Evolutionary conservation across 139 green algal genomes (phyloP), one percentile per base, ranked within the genome.

Genomic region (Chlorella sp.): DNA sequence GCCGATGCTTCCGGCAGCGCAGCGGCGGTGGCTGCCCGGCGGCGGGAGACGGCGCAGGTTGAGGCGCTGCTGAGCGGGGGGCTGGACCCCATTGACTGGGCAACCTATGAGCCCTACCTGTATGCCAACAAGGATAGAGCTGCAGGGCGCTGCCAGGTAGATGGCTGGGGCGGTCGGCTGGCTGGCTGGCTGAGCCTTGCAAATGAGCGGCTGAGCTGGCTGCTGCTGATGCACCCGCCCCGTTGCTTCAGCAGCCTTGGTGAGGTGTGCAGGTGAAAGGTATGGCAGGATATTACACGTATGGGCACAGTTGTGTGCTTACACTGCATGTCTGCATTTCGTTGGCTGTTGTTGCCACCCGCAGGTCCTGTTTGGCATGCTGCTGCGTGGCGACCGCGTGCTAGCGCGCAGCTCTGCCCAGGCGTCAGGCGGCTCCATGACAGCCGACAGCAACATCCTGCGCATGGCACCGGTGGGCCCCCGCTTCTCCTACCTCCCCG

Each of bases 41-140:
- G 87, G 66, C 81, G 86, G 18, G 69, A 92, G 53, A 39, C 76
- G 22, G 30, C 68, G 16, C 66, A 66, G 0, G 80, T 97, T 82
- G 93, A 97, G 89, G 89, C 90, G 71, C 32, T 90, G 87, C 87
- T 97, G 87, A 90, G 95, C 90, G 91, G 77, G 19, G 12, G 75
- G 60, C 95, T 99, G 73, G 98, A 99, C 90, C 98, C 98, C 71
- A 99, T 99, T 73, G 98, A 99, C 90, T 99, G 98, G 98, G 98
- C 98, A 37, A 99, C 97, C 57, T 99, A 99, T 91, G 97, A 99
- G 93, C 92, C 94, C 0, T 96, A 99, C 92, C 90, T 99, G 18
- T 99, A 97, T 95, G 61, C 85, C 69, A 97, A 97, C 90, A 94
- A 96, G 79, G 81, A 91, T 24, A 82, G 88, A 7, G 97, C 95